These are phyloP conservation scores for Cladophialophora immunda DNA, from an alignment of 2,329 filamentous ascomycete genomes.

Conservation along the genomic window DNA sequence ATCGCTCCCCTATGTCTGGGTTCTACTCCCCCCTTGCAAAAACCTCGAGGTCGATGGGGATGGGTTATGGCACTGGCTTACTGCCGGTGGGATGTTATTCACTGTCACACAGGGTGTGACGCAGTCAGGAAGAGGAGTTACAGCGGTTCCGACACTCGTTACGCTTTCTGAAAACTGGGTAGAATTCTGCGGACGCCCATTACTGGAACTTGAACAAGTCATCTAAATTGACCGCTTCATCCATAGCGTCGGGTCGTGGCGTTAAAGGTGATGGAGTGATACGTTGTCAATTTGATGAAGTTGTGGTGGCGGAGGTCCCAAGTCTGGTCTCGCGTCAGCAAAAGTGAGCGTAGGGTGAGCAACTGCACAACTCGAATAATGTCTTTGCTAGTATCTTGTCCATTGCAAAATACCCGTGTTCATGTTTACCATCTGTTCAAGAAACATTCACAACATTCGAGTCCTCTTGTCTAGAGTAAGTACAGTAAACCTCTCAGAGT, in stretches of 20 bases:
- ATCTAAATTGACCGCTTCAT: slow-evolving; percentile 14
- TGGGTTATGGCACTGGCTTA: slow-evolving; percentile 13
- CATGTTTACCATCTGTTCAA: too few species aligned
- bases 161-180: slow-evolving; percentile 9
- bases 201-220: slow-evolving; percentile 20
- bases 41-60: slow-evolving; percentile 6
- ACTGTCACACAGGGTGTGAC: slow-evolving; percentile 13
- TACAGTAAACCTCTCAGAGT: too few species aligned
- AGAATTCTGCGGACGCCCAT: slow-evolving; percentile 15
- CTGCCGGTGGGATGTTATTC: slow-evolving; percentile 8
- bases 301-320: slow-evolving; percentile 7
- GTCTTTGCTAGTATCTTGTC: too few species aligned
- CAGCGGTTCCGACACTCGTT: slow-evolving; percentile 8
- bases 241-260: slow-evolving; percentile 21
- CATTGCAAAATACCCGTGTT: too few species aligned
- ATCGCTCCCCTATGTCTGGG: slow-evolving; percentile 12
- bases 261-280: background rate
- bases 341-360: too few species aligned
- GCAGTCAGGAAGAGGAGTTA: slow-evolving; percentile 15
- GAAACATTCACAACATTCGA: too few species aligned
- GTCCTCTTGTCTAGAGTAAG: too few species aligned
- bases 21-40: slow-evolving; percentile 24
- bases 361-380: too few species aligned
- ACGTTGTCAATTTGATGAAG: background rate
- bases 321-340: slow-evolving; percentile 16